Evolutionary conservation across 2,329 filamentous ascomycete species (phyloP).

Genomic region (Exophiala xenobiotica): DNA sequence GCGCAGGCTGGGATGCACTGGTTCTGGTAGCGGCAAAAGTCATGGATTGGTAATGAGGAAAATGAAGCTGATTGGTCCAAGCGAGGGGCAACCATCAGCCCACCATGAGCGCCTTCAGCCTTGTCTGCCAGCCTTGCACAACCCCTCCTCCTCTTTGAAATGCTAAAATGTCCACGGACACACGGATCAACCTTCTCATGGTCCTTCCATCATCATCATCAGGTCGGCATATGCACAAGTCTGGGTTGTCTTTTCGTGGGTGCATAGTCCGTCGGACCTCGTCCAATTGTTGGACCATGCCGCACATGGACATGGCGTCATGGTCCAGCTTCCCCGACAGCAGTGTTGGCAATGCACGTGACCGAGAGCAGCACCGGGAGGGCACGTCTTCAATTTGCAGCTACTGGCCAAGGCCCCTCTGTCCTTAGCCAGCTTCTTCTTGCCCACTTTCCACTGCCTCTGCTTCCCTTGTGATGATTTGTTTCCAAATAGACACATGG

Average conservation of each 20-base stretch:
- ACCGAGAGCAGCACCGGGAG: neutral
- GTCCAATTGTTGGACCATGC: neutral
- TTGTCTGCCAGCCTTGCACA: slow-evolving; percentile 1
- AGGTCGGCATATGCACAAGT: neutral
- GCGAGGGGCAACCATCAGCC: neutral
- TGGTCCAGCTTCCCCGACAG: neutral
- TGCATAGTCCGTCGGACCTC: neutral
- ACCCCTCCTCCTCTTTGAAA: neutral
- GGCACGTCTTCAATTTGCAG: neutral
- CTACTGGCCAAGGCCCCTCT: neutral
- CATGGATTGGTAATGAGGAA: slow-evolving; percentile 13
- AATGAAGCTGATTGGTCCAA: slow-evolving; percentile 7
- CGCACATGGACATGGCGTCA: neutral
- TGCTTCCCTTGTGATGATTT: neutral
- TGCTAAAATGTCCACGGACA: no score
- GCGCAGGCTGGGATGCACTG: neutral
- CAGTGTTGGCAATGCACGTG: neutral
- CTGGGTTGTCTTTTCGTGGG: neutral
- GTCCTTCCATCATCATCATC: no score
- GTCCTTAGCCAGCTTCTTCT: neutral
- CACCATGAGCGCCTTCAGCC: slow-evolving; percentile 2
- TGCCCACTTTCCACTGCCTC: neutral
- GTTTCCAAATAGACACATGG: neutral
- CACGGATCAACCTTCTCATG: neutral
- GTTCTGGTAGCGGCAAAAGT: slow-evolving; percentile 2